Evolutionary conservation across 805 yeast genomes (phyloP).

Genomic region (Nakazawaea laoshanensis): DNA sequence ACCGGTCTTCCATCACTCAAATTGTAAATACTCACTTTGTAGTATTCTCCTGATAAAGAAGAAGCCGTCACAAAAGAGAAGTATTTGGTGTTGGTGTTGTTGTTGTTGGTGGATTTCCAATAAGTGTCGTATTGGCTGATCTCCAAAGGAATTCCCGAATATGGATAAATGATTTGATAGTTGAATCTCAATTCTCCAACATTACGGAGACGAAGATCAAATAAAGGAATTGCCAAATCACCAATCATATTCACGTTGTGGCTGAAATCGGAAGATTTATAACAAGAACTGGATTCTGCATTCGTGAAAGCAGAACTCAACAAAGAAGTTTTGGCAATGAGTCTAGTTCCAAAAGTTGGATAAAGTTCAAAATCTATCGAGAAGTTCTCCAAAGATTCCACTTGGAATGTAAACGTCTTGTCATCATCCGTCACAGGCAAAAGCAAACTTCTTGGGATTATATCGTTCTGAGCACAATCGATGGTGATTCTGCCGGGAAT

Average conservation of each 20-base stretch:
- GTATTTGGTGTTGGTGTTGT: conserved; percentile 16
- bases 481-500: conserved; percentile 80
- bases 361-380: conserved; percentile 81
- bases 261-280: conserved; percentile 25
- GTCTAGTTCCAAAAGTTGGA: conserved; percentile 90
- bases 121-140: conserved; percentile 91
- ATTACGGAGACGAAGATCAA: conserved; percentile 72
- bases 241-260: conserved; percentile 27
- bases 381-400: conserved; percentile 67
- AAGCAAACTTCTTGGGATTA: conserved; percentile 80
- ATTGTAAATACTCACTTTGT: conserved; percentile 58
- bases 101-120: conserved; percentile 83
- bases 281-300: conserved; percentile 12
- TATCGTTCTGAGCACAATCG: conserved; percentile 66
- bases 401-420: conserved; percentile 68
- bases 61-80: conserved; percentile 86
- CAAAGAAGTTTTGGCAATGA: conserved; percentile 84
- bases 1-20: conserved; percentile 82
- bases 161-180: conserved; percentile 85
- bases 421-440: conserved; percentile 68
- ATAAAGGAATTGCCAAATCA: conserved; percentile 54
- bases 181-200: conserved; percentile 75
- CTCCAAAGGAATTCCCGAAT: conserved; percentile 73
- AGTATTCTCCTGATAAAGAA: conserved; percentile 75
- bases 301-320: conserved; percentile 43